phyloP scores from a whole-genome alignment of 1,284 basidiomycete species.

The Flammula alnicola region DNA sequence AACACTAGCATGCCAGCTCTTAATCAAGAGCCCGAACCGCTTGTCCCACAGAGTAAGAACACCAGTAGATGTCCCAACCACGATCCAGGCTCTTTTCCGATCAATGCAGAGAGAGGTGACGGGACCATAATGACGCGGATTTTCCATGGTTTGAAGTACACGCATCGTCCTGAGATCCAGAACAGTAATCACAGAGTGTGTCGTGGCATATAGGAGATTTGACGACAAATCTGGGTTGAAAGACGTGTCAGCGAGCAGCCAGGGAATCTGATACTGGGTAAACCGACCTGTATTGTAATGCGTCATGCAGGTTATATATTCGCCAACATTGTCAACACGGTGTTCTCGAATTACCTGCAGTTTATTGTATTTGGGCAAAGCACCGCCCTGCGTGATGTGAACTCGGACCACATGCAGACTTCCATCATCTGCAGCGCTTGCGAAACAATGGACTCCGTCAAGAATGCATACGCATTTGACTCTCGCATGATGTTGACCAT shows the following conservation, averaged over 20 bases:
- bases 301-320: conserved; percentile 78
- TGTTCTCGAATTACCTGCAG: conserved; percentile 80
- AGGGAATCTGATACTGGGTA: background rate
- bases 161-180: conserved; percentile 89
- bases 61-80: conserved; percentile 87
- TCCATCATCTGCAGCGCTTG: conserved; percentile 86
- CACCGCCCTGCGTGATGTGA: conserved; percentile 65
- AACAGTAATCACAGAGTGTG: conserved; percentile 76
- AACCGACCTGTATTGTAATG: conserved; percentile 75
- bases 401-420: conserved; percentile 85
- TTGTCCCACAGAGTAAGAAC: conserved; percentile 92
- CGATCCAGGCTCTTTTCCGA: conserved; percentile 82
- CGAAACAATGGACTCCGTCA: conserved; percentile 87
- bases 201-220: conserved; percentile 85
- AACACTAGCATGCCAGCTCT: conserved; percentile 83
- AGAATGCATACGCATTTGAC: conserved; percentile 84
- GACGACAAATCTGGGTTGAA: conserved; percentile 65
- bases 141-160: conserved; percentile 75
- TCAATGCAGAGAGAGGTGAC: conserved; percentile 87
- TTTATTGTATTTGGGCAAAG: conserved; percentile 79
- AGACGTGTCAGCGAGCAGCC: background rate
- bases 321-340: conserved; percentile 67
- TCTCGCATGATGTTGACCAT: conserved; percentile 78
- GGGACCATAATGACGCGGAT: conserved; percentile 86
- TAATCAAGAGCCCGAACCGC: conserved; percentile 88